phyloP scores from a whole-genome alignment of 257 asterid species.

The Penstemon barbatus region DNA sequence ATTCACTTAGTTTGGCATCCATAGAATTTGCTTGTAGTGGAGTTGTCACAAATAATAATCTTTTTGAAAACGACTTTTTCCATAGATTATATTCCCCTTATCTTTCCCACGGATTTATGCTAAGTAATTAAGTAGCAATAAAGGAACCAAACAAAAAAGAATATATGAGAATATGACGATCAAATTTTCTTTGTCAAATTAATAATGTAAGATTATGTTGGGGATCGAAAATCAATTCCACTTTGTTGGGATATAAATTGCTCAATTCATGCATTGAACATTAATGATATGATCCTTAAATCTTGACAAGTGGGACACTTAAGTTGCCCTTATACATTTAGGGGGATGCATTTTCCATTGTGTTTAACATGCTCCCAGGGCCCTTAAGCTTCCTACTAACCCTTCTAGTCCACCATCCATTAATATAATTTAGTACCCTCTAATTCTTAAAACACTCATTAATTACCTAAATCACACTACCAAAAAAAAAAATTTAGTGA shows the following conservation, averaged over 20 bases:
- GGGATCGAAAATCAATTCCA: slow-evolving; percentile 24
- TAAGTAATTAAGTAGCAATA: slow-evolving; percentile 16
- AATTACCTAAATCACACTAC: not conserved
- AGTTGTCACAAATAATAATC: too few relatives aligned
- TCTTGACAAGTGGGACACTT: slow-evolving; percentile 43
- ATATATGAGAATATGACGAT: slow-evolving; percentile 24
- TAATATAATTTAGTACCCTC: not conserved
- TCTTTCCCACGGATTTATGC: slow-evolving; percentile 17
- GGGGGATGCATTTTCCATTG: slow-evolving; percentile 46
- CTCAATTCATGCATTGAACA: slow-evolving; percentile 39
- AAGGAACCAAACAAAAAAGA: slow-evolving; percentile 18
- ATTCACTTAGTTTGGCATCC: too few relatives aligned
- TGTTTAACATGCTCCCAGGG: slow-evolving; percentile 30
- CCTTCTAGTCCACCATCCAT: slow-evolving; percentile 5
- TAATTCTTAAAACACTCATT: not conserved
- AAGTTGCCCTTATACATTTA: slow-evolving; percentile 26
- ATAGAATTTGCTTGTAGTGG: too few relatives aligned
- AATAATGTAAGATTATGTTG: slow-evolving; percentile 30
- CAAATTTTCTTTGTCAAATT: not conserved
- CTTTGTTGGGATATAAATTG: slow-evolving; percentile 33
- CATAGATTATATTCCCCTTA: slow-evolving; percentile 26
- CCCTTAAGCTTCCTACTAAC: slow-evolving; percentile 38
- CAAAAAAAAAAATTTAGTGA: too few relatives aligned
- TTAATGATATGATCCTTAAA: slow-evolving; percentile 34
- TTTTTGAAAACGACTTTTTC: too few relatives aligned